Evolutionary conservation across 108 stramenopile species (phyloP).

Genomic region (Discostella stelligeroides): DNA sequence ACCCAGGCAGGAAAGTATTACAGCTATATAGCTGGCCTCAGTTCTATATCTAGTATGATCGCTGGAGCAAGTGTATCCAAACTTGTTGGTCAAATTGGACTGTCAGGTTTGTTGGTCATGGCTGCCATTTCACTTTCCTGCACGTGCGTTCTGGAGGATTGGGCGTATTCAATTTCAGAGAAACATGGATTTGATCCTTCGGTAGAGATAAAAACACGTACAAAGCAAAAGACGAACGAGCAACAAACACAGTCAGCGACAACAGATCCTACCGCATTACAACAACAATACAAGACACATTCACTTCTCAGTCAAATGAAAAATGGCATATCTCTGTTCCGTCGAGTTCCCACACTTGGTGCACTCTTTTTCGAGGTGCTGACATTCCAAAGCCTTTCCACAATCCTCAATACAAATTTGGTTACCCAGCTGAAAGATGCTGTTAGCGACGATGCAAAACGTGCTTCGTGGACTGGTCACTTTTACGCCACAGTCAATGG

Average conservation of each 20-base stretch:
- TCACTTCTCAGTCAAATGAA: slow-evolving; percentile 44
- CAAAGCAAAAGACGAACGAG: slow-evolving; percentile 19
- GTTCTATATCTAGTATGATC: slow-evolving; percentile 64
- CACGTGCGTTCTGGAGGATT: slow-evolving; percentile 54
- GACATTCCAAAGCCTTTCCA: slow-evolving; percentile 81
- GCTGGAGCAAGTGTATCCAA: slow-evolving; percentile 65
- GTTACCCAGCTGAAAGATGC: slow-evolving; percentile 60
- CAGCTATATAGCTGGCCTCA: slow-evolving; percentile 78
- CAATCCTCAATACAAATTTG: slow-evolving; percentile 78
- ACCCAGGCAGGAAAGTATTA: slow-evolving; percentile 77
- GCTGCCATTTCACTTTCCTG: slow-evolving; percentile 63
- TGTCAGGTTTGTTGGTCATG: slow-evolving; percentile 60
- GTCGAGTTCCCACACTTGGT: slow-evolving; percentile 70
- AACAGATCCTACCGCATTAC: neutral
- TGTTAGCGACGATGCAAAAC: slow-evolving; percentile 66
- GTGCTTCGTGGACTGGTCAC: slow-evolving; percentile 86
- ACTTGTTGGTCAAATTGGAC: slow-evolving; percentile 51
- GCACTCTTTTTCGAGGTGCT: slow-evolving; percentile 83
- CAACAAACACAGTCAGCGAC: slow-evolving; percentile 16
- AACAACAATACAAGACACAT: slow-evolving; percentile 11
- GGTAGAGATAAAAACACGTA: slow-evolving; percentile 30
- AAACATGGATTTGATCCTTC: slow-evolving; percentile 69
- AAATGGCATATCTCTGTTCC: slow-evolving; percentile 65
- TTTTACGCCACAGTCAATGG: slow-evolving; percentile 80
- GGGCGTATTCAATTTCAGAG: slow-evolving; percentile 70